phyloP scores from a whole-genome alignment of 1,284 basidiomycete species.

The Retiboletus flavoniger region DNA sequence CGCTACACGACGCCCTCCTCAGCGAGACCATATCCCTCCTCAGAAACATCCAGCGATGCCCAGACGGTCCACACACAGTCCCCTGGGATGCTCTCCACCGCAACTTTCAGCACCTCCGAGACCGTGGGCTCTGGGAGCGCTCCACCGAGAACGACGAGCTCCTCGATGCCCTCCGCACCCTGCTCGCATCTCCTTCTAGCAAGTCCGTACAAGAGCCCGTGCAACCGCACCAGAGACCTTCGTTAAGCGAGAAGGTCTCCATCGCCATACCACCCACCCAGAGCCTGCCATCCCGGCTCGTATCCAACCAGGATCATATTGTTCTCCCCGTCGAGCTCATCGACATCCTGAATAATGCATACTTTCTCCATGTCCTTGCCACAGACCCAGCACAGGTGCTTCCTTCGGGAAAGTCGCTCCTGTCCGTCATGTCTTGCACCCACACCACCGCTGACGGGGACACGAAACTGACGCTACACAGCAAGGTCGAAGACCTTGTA shows the following conservation, averaged over 20 bases:
- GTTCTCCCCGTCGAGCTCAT: slow-evolving; percentile 53
- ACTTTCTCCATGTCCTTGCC: slow-evolving; percentile 63
- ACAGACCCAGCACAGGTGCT: slow-evolving; percentile 56
- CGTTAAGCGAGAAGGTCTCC: slow-evolving; percentile 13
- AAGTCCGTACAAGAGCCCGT: not conserved
- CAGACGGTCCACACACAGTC: slow-evolving; percentile 18
- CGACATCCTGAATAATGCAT: slow-evolving; percentile 52
- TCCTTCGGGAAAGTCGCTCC: slow-evolving; percentile 65
- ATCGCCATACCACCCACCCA: slow-evolving; percentile 29
- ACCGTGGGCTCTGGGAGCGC: slow-evolving; percentile 35
- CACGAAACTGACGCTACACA: slow-evolving; percentile 39
- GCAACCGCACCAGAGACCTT: not conserved
- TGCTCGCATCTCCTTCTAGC: slow-evolving; percentile 19
- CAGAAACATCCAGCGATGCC: slow-evolving; percentile 21
- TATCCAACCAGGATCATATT: slow-evolving; percentile 29
- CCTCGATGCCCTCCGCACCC: slow-evolving; percentile 28
- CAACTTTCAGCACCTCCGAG: slow-evolving; percentile 31
- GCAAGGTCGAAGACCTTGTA: slow-evolving; percentile 53
- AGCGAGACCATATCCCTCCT: slow-evolving; percentile 22
- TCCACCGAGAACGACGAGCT: slow-evolving; percentile 35
- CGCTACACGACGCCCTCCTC: slow-evolving; percentile 19
- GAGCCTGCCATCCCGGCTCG: slow-evolving; percentile 29
- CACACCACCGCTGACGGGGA: slow-evolving; percentile 29
- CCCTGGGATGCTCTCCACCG: slow-evolving; percentile 27
- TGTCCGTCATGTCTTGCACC: slow-evolving; percentile 55